Base-by-base conservation (phyloP, 2,329 filamentous ascomycete species). In the Fusarium mangiferae region DNA sequence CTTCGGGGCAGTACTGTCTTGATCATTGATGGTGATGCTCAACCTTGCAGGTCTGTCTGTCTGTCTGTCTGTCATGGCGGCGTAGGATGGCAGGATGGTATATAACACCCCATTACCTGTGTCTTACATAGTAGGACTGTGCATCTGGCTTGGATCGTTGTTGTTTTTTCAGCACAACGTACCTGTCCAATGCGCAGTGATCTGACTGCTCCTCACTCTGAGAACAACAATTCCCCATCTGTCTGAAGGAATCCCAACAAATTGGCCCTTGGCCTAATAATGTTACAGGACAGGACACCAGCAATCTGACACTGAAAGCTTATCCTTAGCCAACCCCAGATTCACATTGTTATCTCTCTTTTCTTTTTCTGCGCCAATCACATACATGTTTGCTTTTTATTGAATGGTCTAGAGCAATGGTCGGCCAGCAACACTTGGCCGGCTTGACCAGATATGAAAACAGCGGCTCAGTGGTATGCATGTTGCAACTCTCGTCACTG, bases 211-310 rank as follows among this genome's bases (percentile, higher is more conserved):
- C 35, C 36, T 28, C 11, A 41, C 36, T n/a, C 41, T 18, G 35
- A 36, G 41, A 61, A 60, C 52, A 59, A 33, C 30, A 22, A 62
- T 48, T 56, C 55, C 55, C 44, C 46, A 73, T 54, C 22, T 57
- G 62, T 42, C 66, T 62, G 52, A 69, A 54, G 24, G 30, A 26
- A 33, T 39, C 62, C 42, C 67, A 74, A 74, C 58, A 68, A 72
- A 68, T 30, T 35, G 28, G 55, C 14, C 52, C 26, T 36, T 51
- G 38, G 28, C 22, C 45, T 38, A 26, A 49, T 38, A 26, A 49
- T 33, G 35, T 38, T 17, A 28, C 44, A 48, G 24, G 30, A 36
- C 44, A 35, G 24, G 30, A 36, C 44, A 35, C 24, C 54, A 48
- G 15, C 20, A 48, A 42, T 60, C 36, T 54, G 17, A 60, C 30